Base-by-base conservation (phyloP, 345 rosid species). In the Turritis glabra region DNA sequence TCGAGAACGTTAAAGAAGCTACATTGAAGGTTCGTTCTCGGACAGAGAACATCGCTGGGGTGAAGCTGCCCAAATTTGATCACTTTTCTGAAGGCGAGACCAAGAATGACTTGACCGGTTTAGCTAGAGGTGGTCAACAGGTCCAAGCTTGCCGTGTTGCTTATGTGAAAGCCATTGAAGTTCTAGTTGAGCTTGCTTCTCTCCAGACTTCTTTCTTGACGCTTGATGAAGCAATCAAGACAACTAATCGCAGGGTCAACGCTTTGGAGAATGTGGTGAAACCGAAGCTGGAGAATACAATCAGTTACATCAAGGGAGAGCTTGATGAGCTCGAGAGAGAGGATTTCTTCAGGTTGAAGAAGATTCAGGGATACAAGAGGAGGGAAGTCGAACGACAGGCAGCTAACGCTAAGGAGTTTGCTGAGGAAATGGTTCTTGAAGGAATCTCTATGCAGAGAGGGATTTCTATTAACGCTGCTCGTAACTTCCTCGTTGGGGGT, bases 81-180 rank as follows among this genome's bases (percentile, higher is more conserved):
- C 83, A 93, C 25, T 88, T 88, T 80, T 81, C 87, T 12, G 97
- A 91, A 67, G 91, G 89, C 0, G 97, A 93, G 75, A 91, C 92
- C 67, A 88, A 87, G 90, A 93, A 89, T 75, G 96, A 84, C 73
- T 91, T 93, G 35, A 93, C 97, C 5, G 96, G 97, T 69, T 85
- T 89, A 71, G 97, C 98, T 64, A 87, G 98, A 80, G 98, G 98
- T 62, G 96, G 97, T 14, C 98, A 93, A 52, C 97, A 93, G 79
- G 83, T 91, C 4, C 97, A 89, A 79, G 89, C 82, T 67, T 93
- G 98, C 21, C 92, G 98, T 73, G 92, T 82, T 38, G 97, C 98
- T 44, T 84, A 91, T 79, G 87, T 89, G 74, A 93, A 91, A 84
- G 90, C 87, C 8, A 91, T 93, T 57, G 96, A 89, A 82, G 90